Base-by-base conservation (phyloP, 2,329 filamentous ascomycete genomes). In the Fusarium fujikuroi region DNA sequence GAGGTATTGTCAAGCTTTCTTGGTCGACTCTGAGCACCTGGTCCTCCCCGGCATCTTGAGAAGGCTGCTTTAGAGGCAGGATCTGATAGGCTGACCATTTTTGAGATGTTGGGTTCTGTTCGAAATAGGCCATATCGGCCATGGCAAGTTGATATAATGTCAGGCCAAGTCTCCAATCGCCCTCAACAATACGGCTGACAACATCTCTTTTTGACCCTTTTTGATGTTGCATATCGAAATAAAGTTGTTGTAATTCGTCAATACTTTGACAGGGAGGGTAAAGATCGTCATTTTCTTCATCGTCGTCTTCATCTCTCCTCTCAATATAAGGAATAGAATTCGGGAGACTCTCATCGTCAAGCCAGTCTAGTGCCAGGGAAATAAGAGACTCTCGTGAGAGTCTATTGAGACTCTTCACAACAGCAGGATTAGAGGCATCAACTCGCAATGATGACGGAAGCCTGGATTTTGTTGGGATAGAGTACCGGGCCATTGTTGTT, bases 281-380 rank as follows among this genome's bases (percentile, higher is more conserved):
- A 37, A 92, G 86, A 72, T 92, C 92, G 66, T 90, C 87, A 39
- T 85, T 85, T 62, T 92, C 88, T 2, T 90, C 88, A 16, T 89
- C 86, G 0, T 87, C 84, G 12, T 85, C 83, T 12, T 86, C 83
- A 23, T 88, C 73, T 23, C 67, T 63, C 78, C 66, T 66, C 77
- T 78, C 60, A 21, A 85, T 76, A 57, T 81, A 80, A 12, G 80
- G 77, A 43, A 80, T 70, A 79, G 85, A 50, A 92, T 87, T 78
- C 87, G 87, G 81, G 44, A 90, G 84, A 71, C 92, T 91, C 71
- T 87, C 85, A 54, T 92, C 89, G 64, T 92, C 89, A 7, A 97
- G 89, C 94, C 94, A 97, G 83, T 92, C 88, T 28, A 95, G 86
- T 2, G 89, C 92, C 14, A 97, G 87, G 0, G 90, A 89, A 32